Percentiles rank a stretch among this genome's conserved stretches.
phyloP scores from a whole-genome alignment of 331 rosid genomes.

The Quercus tomentella region DNA sequence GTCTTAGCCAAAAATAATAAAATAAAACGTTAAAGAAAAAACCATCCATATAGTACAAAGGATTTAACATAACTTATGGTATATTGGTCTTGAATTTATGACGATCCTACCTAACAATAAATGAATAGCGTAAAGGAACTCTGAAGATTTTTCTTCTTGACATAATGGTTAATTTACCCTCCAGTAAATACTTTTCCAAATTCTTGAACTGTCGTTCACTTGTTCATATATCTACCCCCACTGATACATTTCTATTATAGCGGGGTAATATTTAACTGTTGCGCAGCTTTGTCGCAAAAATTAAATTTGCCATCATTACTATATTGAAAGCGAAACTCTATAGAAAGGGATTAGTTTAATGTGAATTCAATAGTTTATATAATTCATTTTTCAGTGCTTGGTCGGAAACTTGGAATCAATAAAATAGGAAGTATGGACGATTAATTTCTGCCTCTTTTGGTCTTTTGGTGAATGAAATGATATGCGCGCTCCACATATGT shows the following conservation, averaged over 20 bases:
- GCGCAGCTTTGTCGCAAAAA: neutral
- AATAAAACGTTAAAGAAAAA: too few relatives aligned
- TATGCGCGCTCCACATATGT: too few relatives aligned
- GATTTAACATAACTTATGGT: conserved; percentile 4
- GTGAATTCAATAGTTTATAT: neutral
- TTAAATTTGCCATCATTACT: neutral
- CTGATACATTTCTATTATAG: neutral
- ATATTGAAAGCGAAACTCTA: neutral
- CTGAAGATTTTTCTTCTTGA: too few relatives aligned
- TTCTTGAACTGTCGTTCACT: neutral
- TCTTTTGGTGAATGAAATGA: too few relatives aligned
- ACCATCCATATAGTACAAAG: too few relatives aligned
- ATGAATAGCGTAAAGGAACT: neutral
- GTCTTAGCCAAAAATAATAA: too few relatives aligned
- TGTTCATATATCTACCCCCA: neutral
- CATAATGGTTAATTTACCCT: neutral
- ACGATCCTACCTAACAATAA: conserved; percentile 25
- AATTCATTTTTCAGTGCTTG: too few relatives aligned
- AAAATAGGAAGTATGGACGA: too few relatives aligned
- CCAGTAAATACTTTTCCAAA: conserved; percentile 23
- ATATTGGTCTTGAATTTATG: conserved; percentile 28
- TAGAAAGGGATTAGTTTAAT: neutral
- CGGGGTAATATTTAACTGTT: neutral
- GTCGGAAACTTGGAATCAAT: too few relatives aligned
- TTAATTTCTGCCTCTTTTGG: too few relatives aligned